Percentiles rank a stretch among this genome's conserved stretches.
Evolutionary conservation across 2,329 filamentous ascomycete genomes (phyloP).

Genomic region (Ophiostoma himal-ulmi): DNA sequence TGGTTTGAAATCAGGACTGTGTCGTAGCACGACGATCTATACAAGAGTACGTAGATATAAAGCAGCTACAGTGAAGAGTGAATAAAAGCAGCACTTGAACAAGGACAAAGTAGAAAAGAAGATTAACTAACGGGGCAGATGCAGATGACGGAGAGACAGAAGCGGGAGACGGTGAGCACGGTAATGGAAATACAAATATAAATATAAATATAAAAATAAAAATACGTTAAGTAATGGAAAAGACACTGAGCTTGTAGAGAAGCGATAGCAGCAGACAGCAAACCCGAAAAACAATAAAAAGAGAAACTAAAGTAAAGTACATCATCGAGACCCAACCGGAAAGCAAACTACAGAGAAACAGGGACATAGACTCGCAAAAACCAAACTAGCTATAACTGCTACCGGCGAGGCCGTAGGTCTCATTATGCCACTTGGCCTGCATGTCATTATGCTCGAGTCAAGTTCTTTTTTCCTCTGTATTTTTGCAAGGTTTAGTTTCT

Average conservation of each 20-base stretch:
- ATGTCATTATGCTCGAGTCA: background rate
- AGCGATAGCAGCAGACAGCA: background rate
- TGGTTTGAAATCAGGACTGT: background rate
- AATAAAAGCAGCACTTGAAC: background rate
- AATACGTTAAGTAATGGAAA: too few relatives aligned
- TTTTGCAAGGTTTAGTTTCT: background rate
- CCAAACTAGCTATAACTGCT: background rate
- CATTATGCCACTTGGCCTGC: conserved; percentile 11
- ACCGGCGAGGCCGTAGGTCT: background rate
- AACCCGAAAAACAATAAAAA: background rate
- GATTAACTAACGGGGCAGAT: background rate
- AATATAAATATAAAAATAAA: background rate
- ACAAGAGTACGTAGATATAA: background rate
- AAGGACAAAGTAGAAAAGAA: background rate
- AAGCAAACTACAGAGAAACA: background rate
- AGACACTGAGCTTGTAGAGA: too few relatives aligned
- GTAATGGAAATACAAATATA: background rate
- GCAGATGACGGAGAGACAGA: background rate
- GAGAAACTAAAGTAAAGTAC: too few relatives aligned
- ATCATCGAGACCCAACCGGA: too few relatives aligned
- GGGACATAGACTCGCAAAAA: background rate
- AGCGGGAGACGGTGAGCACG: background rate
- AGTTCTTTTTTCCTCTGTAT: background rate
- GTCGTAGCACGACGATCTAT: background rate
- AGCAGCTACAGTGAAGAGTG: background rate